These are phyloP conservation scores for Abortiporus biennis DNA, from an alignment of 1,284 basidiomycete genomes.

Conservation along the genomic window DNA sequence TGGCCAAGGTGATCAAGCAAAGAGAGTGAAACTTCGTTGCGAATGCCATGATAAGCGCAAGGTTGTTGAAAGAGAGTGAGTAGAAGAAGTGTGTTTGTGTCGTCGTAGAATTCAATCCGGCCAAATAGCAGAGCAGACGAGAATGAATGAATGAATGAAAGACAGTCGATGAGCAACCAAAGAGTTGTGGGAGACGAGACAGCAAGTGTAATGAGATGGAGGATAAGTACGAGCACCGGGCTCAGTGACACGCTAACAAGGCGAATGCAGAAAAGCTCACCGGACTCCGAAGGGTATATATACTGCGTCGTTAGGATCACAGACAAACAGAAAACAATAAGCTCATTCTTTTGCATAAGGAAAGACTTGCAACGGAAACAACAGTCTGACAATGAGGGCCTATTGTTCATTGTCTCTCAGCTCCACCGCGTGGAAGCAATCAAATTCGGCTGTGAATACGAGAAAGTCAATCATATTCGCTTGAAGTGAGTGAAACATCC, in stretches of 20 bases:
- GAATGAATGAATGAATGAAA: neutral
- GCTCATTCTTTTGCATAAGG: too few relatives aligned
- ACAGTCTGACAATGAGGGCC: neutral
- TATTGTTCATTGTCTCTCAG: neutral
- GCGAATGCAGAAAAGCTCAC: constrained; percentile 8
- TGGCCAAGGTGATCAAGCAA: constrained; percentile 3
- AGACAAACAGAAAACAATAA: too few relatives aligned
- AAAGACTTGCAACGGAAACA: neutral
- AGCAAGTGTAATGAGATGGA: too few relatives aligned
- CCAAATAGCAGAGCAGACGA: neutral
- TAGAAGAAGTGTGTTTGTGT: constrained; percentile 2
- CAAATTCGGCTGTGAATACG: too few relatives aligned
- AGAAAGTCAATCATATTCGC: too few relatives aligned
- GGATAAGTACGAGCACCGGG: constrained; percentile 12
- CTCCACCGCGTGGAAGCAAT: too few relatives aligned
- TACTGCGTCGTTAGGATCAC: neutral
- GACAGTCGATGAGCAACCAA: neutral
- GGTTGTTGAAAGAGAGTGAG: constrained; percentile 1
- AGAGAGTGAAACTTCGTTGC: neutral
- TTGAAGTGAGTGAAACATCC: too few relatives aligned
- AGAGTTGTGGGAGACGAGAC: neutral
- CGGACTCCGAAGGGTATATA: constrained; percentile 9
- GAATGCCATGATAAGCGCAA: neutral
- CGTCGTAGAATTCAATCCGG: neutral
- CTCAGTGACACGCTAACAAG: constrained; percentile 11